phyloP scores from a whole-genome alignment of 2,329 filamentous ascomycete species.

The Lanzia echinophila region DNA sequence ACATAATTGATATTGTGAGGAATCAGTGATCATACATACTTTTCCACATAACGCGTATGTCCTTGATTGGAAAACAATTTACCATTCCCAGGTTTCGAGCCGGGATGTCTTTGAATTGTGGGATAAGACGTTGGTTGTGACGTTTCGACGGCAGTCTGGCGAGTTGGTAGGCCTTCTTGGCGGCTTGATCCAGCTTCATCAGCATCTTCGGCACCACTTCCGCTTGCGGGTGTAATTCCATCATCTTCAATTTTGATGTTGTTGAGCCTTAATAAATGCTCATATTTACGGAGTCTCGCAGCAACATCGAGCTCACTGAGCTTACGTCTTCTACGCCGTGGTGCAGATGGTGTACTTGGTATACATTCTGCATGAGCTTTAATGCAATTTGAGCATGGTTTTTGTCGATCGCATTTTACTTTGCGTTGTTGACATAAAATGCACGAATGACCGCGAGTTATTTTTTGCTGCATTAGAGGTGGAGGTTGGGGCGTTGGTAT shows the following conservation, averaged over 20 bases:
- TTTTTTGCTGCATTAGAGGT: slow-evolving; percentile 10
- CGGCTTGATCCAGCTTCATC: neutral
- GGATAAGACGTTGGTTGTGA: too few species aligned
- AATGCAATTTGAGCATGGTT: slow-evolving; percentile 29
- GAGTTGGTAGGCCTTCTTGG: neutral
- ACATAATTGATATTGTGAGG: neutral
- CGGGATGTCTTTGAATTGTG: neutral
- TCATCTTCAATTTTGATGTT: slow-evolving; percentile 23
- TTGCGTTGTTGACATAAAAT: slow-evolving; percentile 30
- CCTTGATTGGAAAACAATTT: slow-evolving; percentile 21
- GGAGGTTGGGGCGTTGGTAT: neutral
- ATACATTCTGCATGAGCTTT: slow-evolving; percentile 26
- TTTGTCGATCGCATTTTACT: slow-evolving; percentile 26
- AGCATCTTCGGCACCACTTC: slow-evolving; percentile 3
- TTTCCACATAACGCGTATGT: slow-evolving; percentile 25
- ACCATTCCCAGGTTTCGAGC: neutral
- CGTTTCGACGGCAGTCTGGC: neutral
- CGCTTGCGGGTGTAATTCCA: neutral
- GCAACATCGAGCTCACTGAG: slow-evolving; percentile 24
- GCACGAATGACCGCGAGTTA: slow-evolving; percentile 23
- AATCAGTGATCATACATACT: slow-evolving; percentile 14
- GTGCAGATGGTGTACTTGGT: slow-evolving; percentile 22
- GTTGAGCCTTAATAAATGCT: slow-evolving; percentile 23
- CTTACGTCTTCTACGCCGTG: slow-evolving; percentile 23
- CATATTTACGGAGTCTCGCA: slow-evolving; percentile 22